These are phyloP conservation scores for Mortierella antarctica DNA, from an alignment of 192 early-diverging fungal species.

Conservation along the genomic window DNA sequence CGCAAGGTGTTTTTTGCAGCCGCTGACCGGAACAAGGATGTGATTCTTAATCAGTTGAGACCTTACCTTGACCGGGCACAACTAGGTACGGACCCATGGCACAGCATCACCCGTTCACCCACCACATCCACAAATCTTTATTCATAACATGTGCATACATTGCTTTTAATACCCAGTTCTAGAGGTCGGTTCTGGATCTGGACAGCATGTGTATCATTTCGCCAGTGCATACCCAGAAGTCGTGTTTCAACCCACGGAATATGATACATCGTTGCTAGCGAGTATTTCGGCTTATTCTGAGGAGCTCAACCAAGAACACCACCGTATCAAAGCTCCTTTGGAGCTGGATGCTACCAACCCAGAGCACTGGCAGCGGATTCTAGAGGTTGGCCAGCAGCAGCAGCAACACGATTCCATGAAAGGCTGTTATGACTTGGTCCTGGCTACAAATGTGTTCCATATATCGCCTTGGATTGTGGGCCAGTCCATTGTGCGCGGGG, in stretches of 20 bases:
- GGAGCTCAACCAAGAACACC: conserved; percentile 22
- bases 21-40: conserved; percentile 42
- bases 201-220: conserved; percentile 38
- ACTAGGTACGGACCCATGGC: conserved; percentile 11
- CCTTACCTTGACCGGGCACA: conserved; percentile 16
- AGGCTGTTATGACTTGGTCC: conserved; percentile 23
- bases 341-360: conserved; percentile 41
- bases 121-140: background rate
- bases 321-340: conserved; percentile 30
- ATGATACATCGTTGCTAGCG: conserved; percentile 12
- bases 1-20: conserved; percentile 50
- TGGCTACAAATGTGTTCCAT: conserved; percentile 47
- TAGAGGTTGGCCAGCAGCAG: background rate
- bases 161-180: conserved; percentile 14
- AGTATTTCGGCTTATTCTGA: conserved; percentile 38
- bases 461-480: conserved; percentile 50
- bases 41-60: conserved; percentile 29
- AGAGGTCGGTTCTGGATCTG: conserved; percentile 45
- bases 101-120: background rate
- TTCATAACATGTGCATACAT: background rate
- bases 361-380: conserved; percentile 25
- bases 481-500: conserved; percentile 28
- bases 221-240: conserved; percentile 29
- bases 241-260: conserved; percentile 43
- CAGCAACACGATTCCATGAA: background rate